phyloP scores from a whole-genome alignment of 2,329 filamentous ascomycete genomes.

The Aureobasidium uvarum region DNA sequence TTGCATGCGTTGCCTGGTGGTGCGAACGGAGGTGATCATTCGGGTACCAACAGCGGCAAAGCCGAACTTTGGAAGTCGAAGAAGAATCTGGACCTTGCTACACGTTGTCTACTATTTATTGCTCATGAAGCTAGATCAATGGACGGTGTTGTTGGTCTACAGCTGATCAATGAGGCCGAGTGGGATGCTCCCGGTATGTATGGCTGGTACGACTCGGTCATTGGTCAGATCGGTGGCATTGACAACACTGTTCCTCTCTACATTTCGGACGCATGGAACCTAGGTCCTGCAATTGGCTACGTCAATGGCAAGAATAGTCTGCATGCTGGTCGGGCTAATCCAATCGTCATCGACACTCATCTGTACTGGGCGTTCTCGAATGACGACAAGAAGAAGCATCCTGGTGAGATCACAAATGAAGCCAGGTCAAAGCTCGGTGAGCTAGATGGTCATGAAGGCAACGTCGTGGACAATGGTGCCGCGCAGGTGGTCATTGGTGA shows the following conservation, averaged over 20 bases:
- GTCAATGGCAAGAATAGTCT: conserved; percentile 43
- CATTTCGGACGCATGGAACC: conserved; percentile 59
- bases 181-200: conserved; percentile 54
- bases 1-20: conserved; percentile 60
- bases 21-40: conserved; percentile 56
- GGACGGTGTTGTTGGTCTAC: conserved; percentile 54
- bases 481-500: conserved; percentile 56
- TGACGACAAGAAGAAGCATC: conserved; percentile 51
- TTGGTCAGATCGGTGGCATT: conserved; percentile 49
- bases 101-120: conserved; percentile 52
- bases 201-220: conserved; percentile 56
- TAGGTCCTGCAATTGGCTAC: conserved; percentile 49
- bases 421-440: conserved; percentile 47
- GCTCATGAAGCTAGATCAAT: conserved; percentile 48
- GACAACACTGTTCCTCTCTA: conserved; percentile 55
- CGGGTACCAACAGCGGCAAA: conserved; percentile 53
- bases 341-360: conserved; percentile 59
- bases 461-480: conserved; percentile 51
- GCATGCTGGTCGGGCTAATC: conserved; percentile 39
- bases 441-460: conserved; percentile 50
- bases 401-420: conserved; percentile 53
- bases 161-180: conserved; percentile 58
- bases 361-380: conserved; percentile 60
- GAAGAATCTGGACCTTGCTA: conserved; percentile 47
- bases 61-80: conserved; percentile 53